These are phyloP conservation scores for Tricholoma bakamatsutake DNA, from an alignment of 768 basidiomycete species.

Conservation along the genomic window DNA sequence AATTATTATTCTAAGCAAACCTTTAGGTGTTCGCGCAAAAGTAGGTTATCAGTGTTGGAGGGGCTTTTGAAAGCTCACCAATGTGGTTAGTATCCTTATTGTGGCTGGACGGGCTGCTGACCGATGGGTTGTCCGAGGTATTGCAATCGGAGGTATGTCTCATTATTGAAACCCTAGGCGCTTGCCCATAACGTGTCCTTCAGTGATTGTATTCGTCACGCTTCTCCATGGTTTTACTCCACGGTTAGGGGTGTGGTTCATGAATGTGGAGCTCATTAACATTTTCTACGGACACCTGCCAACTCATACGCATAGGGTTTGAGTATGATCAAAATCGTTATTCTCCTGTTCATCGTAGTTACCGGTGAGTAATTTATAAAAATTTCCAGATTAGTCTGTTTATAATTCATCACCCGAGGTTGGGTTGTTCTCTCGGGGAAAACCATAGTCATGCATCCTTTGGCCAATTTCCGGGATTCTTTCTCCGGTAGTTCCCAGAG, in stretches of 20 bases:
- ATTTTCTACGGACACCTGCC: neutral
- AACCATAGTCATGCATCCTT: neutral
- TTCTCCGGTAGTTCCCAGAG: neutral
- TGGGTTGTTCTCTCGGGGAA: neutral
- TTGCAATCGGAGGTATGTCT: neutral
- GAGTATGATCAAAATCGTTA: neutral
- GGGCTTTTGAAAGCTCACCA: neutral
- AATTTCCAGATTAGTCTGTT: neutral
- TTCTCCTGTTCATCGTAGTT: neutral
- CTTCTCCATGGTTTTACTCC: neutral
- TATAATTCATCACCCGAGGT: constrained; percentile 7
- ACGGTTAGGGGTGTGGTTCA: neutral
- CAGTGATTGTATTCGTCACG: neutral
- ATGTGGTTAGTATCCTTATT: neutral
- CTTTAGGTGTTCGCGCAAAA: neutral
- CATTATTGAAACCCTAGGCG: neutral
- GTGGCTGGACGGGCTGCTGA: neutral
- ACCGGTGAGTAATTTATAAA: neutral
- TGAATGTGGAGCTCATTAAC: neutral
- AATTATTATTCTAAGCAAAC: neutral
- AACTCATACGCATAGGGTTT: neutral
- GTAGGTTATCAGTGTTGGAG: neutral
- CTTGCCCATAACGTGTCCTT: neutral
- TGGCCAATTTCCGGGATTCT: neutral
- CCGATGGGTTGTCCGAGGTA: neutral